Conservation (phyloP, 2,329 filamentous ascomycete species). For the Xylariaceae sp. region DNA sequence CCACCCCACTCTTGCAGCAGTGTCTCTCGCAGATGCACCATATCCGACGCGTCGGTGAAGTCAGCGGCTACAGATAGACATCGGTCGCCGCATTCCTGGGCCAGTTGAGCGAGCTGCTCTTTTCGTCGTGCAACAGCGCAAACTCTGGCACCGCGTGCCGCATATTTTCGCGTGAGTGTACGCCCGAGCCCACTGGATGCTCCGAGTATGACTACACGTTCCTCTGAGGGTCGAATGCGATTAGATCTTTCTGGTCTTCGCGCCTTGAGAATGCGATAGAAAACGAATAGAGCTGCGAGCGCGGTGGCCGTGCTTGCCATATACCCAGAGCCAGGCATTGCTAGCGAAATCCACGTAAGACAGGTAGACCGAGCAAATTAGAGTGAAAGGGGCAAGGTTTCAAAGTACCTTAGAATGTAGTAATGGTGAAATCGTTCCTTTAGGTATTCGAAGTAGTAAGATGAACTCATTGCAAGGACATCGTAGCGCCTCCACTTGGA, state of each 20-base stretch:
- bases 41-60: conserved; percentile 35
- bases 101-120: conserved; percentile 35
- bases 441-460: too few species aligned
- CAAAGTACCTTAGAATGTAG: too few species aligned
- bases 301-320: conserved; percentile 19
- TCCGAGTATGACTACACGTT: conserved; percentile 43
- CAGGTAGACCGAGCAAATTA: too few species aligned
- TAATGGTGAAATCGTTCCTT: too few species aligned
- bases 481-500: too few species aligned
- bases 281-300: conserved; percentile 21
- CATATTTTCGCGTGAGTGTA: conserved; percentile 37
- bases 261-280: conserved; percentile 15
- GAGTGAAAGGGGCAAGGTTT: not conserved
- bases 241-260: conserved; percentile 12
- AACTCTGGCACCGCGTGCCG: conserved; percentile 37
- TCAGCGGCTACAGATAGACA: conserved; percentile 40
- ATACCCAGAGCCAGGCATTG: conserved; percentile 11
- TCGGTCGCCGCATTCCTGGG: conserved; percentile 35
- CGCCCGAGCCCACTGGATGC: conserved; percentile 44
- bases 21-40: conserved; percentile 36
- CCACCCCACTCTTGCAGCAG: conserved; percentile 38
- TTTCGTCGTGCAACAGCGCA: conserved; percentile 41
- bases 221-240: conserved; percentile 25
- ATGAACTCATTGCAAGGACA: not conserved
- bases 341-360: not conserved